These are phyloP conservation scores for Fallopia convolvulus DNA, from an alignment of 148 eudicot genomes.

Conservation along the genomic window DNA sequence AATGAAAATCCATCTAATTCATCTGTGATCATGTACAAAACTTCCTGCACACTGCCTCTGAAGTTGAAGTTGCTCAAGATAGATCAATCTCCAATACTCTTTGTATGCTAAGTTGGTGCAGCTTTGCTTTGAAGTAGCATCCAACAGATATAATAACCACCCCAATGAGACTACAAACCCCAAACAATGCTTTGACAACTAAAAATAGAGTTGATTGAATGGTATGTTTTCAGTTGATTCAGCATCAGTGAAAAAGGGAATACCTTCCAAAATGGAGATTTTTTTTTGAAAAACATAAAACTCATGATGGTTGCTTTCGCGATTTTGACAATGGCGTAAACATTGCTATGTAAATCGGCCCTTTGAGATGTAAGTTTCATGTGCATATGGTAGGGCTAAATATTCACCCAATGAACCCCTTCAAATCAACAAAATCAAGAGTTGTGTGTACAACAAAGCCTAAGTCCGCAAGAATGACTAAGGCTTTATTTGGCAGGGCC, in stretches of 20 bases:
- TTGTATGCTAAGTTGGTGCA: neutral
- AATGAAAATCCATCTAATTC: neutral
- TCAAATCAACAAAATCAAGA: neutral
- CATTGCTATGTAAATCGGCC: constrained; percentile 71
- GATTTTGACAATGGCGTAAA: constrained; percentile 74
- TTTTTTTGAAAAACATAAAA: constrained; percentile 50
- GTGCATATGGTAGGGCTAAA: constrained; percentile 36
- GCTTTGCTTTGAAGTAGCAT: constrained; percentile 11
- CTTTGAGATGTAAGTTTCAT: constrained; percentile 48
- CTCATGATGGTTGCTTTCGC: constrained; percentile 71
- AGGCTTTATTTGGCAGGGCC: neutral
- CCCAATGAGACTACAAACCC: constrained; percentile 25
- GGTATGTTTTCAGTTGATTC: neutral
- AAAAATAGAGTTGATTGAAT: neutral
- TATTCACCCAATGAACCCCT: constrained; percentile 44
- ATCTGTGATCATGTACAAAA: too few relatives aligned
- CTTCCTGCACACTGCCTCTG: too few relatives aligned
- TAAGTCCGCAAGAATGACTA: neutral
- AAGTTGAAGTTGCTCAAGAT: neutral
- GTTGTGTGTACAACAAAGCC: neutral
- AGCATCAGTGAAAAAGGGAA: neutral
- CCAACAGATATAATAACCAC: constrained; percentile 24
- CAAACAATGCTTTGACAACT: neutral
- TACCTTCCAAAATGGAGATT: constrained; percentile 63
- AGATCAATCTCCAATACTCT: neutral